phyloP scores from a whole-genome alignment of 2,329 filamentous ascomycete genomes.

The Corniculantispora saksenae region DNA sequence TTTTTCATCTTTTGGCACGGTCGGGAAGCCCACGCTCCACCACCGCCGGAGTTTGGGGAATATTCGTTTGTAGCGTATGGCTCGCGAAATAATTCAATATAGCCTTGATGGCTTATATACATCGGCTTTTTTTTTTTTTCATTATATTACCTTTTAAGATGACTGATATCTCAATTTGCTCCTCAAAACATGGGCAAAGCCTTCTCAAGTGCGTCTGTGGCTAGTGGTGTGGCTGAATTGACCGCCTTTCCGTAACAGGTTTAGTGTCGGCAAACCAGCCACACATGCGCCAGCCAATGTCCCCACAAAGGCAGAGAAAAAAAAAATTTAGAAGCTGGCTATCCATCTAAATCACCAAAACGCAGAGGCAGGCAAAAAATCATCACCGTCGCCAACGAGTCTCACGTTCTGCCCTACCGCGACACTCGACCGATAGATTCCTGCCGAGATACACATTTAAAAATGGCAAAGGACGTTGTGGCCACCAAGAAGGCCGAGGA shows the following conservation, averaged over 20 bases:
- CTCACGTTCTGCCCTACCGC: constrained; percentile 25
- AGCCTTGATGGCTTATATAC: no score
- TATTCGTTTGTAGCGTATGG: no score
- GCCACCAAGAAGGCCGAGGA: constrained; percentile 51
- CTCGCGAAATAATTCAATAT: no score
- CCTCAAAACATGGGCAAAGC: no score
- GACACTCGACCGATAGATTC: constrained; percentile 2
- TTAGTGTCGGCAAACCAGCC: constrained; percentile 26
- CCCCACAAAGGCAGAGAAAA: constrained; percentile 35
- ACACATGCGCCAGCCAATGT: constrained; percentile 26
- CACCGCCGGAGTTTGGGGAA: no score
- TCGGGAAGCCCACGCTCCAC: no score
- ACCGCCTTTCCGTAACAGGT: neutral
- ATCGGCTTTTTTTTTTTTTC: neutral
- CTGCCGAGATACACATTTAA: neutral
- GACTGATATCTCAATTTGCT: no score
- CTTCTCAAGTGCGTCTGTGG: constrained; percentile 3
- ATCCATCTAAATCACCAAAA: constrained; percentile 28
- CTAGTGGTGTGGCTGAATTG: constrained; percentile 21
- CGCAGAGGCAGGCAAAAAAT: constrained; percentile 10
- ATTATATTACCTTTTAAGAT: neutral
- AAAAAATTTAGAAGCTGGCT: constrained; percentile 35
- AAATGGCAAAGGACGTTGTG: constrained; percentile 52
- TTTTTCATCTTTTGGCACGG: no score
- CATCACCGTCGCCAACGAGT: constrained; percentile 10